Evolutionary conservation across 2,329 filamentous ascomycete genomes (phyloP).

Genomic region (Aspergillus brunneoviolaceus): DNA sequence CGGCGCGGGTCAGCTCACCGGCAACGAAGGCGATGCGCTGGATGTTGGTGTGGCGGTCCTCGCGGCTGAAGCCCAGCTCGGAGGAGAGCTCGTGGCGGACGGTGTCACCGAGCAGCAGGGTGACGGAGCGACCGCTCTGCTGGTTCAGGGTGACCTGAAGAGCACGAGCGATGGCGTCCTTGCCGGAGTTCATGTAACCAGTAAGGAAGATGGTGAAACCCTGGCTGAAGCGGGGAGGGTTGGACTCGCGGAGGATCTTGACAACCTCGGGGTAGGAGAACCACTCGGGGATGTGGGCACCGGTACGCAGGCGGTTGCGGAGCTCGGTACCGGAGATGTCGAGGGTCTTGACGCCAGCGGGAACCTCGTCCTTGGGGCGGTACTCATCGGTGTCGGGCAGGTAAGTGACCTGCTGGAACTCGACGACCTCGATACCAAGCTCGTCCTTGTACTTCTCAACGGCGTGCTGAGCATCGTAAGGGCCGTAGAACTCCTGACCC

Average conservation of each 20-base stretch:
- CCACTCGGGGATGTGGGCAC: constrained; percentile 96
- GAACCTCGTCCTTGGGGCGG: constrained; percentile 85
- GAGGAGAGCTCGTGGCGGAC: constrained; percentile 90
- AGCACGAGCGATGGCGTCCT: constrained; percentile 93
- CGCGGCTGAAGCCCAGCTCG: constrained; percentile 90
- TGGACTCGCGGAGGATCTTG: constrained; percentile 90
- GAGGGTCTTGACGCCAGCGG: constrained; percentile 76
- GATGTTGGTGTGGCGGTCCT: constrained; percentile 94
- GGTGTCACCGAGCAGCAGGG: constrained; percentile 91
- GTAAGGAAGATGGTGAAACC: constrained; percentile 99
- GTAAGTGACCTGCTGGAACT: constrained; percentile 99
- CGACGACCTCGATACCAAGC: constrained; percentile 97
- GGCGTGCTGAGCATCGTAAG: constrained; percentile 93
- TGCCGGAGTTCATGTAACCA: constrained; percentile 93
- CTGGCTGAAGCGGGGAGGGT: constrained; percentile 85
- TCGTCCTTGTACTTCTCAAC: constrained; percentile 96
- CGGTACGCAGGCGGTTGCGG: constrained; percentile 83
- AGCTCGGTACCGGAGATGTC: constrained; percentile 90
- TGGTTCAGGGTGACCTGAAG: constrained; percentile 97
- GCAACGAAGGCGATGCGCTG: constrained; percentile 95
- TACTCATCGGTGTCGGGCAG: constrained; percentile 97
- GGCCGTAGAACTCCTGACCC: constrained; percentile 95
- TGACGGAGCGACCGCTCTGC: constrained; percentile 91
- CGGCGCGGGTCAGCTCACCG: constrained; percentile 86
- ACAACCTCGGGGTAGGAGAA: constrained; percentile 99